Percentiles rank a stretch among this genome's conserved stretches.
Conservation (phyloP, 306 rosid genomes). For the Prunus campanulata region DNA sequence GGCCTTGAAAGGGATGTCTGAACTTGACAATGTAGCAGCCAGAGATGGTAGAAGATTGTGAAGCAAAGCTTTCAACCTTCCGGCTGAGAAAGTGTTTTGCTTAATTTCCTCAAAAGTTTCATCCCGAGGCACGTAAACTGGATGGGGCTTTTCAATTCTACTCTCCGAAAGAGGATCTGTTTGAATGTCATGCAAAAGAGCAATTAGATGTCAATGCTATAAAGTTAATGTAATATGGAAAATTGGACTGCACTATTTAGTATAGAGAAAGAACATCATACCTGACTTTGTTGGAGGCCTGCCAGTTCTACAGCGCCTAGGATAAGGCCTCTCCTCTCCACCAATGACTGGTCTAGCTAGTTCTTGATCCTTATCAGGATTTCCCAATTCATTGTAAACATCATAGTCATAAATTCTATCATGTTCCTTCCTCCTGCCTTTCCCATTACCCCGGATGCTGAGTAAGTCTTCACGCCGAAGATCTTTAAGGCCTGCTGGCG, state of each 20-base stretch:
- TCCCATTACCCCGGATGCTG: slow-evolving; percentile 65
- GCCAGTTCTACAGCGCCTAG: slow-evolving; percentile 91
- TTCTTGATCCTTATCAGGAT: slow-evolving; percentile 71
- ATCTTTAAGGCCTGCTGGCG: slow-evolving; percentile 79
- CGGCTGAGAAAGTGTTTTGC: slow-evolving; percentile 75
- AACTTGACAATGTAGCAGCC: slow-evolving; percentile 69
- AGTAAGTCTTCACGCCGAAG: slow-evolving; percentile 68
- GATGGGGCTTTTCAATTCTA: slow-evolving; percentile 91
- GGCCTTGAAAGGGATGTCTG: slow-evolving; percentile 78
- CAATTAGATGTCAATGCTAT: slow-evolving; percentile 19
- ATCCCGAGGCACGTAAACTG: slow-evolving; percentile 93
- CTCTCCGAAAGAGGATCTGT: slow-evolving; percentile 71
- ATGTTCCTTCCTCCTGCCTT: slow-evolving; percentile 52
- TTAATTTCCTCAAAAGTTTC: slow-evolving; percentile 92
- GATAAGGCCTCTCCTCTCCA: slow-evolving; percentile 66
- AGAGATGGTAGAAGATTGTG: slow-evolving; percentile 87
- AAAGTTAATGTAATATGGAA: not conserved
- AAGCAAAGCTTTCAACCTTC: slow-evolving; percentile 85
- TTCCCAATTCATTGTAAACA: slow-evolving; percentile 81
- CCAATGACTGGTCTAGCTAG: slow-evolving; percentile 72
- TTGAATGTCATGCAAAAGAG: slow-evolving; percentile 20
- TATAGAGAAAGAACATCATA: slow-evolving; percentile 15
- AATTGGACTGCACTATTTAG: not conserved
- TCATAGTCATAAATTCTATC: slow-evolving; percentile 90
- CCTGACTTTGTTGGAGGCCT: slow-evolving; percentile 64